Conservation (phyloP, 208 protist species). For the Porcisia deanei region DNA sequence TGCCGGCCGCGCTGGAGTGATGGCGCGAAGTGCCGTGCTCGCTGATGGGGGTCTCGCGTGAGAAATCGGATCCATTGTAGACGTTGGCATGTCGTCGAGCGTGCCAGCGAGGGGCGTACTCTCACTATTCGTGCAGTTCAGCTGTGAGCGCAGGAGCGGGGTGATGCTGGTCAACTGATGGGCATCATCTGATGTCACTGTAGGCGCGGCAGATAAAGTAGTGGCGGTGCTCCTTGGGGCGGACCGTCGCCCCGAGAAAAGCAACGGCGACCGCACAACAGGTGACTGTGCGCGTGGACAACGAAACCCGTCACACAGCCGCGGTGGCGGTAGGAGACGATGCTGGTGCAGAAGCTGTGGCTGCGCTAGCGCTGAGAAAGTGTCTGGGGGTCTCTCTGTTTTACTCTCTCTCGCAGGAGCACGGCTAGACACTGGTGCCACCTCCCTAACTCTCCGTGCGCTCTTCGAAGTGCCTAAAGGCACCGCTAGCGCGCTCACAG, state of each 20-base stretch:
- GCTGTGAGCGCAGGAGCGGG: constrained; percentile 8
- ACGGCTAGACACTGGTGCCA: not conserved
- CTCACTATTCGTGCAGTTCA: constrained; percentile 17
- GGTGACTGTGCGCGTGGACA: constrained; percentile 17
- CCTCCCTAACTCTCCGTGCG: not conserved
- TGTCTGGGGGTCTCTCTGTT: not conserved
- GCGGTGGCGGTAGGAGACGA: not conserved
- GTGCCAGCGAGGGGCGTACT: constrained; percentile 6
- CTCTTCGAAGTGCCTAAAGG: constrained; percentile 1
- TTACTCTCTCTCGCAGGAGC: not conserved
- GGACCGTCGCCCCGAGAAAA: not conserved
- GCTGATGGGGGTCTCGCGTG: not conserved
- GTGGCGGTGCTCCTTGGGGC: not conserved
- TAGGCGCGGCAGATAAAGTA: not conserved
- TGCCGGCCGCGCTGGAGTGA: not conserved
- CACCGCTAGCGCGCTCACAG: not conserved
- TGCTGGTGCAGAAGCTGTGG: not conserved
- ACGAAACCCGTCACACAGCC: not conserved
- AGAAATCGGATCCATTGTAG: not conserved
- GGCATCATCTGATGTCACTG: not conserved
- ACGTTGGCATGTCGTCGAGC: not conserved
- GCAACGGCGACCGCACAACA: constrained; percentile 1
- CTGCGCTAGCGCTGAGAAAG: not conserved
- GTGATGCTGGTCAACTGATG: constrained; percentile 16
- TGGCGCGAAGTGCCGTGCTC: not conserved